Conservation (phyloP, 2,329 filamentous ascomycete species). For the Claviceps sp. region DNA sequence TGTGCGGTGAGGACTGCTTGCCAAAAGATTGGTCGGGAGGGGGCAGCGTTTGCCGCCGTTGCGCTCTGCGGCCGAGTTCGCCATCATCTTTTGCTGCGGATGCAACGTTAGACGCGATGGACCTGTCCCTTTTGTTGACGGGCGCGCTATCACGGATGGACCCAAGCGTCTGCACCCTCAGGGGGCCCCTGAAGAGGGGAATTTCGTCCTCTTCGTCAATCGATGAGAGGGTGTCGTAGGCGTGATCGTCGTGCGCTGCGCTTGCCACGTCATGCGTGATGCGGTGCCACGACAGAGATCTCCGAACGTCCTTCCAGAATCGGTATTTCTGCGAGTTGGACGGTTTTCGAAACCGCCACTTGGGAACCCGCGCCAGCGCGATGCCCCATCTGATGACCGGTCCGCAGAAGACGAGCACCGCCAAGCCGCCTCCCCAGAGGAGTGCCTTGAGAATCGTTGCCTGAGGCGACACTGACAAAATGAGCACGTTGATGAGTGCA, state of each 20-base stretch:
- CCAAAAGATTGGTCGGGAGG: constrained; percentile 20
- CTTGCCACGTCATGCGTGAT: constrained; percentile 28
- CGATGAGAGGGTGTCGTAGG: constrained; percentile 18
- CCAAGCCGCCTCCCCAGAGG: constrained; percentile 72
- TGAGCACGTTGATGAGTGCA: constrained; percentile 65
- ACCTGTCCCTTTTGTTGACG: background rate
- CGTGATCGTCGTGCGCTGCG: constrained; percentile 17
- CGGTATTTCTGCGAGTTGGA: constrained; percentile 22
- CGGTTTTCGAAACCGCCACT: constrained; percentile 68
- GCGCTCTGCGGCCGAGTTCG: constrained; percentile 8
- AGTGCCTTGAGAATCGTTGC: constrained; percentile 72
- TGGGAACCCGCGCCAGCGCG: constrained; percentile 73
- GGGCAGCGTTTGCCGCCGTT: constrained; percentile 42
- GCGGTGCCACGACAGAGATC: constrained; percentile 30
- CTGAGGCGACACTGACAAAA: constrained; percentile 71
- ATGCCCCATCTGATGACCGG: constrained; percentile 73
- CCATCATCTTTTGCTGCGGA: background rate
- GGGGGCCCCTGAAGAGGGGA: constrained; percentile 9
- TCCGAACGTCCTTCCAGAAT: constrained; percentile 26
- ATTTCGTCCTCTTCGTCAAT: constrained; percentile 18
- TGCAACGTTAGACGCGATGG: background rate
- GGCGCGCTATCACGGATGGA: constrained; percentile 3
- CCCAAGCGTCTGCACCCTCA: constrained; percentile 19
- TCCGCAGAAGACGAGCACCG: constrained; percentile 59
- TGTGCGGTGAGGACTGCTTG: constrained; percentile 25